Base-by-base conservation (phyloP, 179 eudicot species). In the Vitellaria paradoxa region DNA sequence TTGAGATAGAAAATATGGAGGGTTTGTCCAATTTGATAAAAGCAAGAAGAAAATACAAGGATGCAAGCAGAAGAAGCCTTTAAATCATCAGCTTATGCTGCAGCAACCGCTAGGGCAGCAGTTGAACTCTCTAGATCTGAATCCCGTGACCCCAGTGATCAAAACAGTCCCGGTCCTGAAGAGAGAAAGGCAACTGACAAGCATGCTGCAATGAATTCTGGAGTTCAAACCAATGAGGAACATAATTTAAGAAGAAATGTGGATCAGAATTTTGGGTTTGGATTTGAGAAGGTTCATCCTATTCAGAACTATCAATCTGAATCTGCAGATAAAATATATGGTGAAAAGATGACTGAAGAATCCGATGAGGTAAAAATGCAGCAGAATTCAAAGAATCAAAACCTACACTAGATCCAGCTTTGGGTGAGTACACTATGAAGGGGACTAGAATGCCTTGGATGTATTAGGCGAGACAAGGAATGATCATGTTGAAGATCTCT, bases 101-200 rank as follows among this genome's bases (percentile, higher is more conserved):
- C 98, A 10, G 91, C 84, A 20, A 97, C 97, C n/a, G 97, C 97
- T 72, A 90, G 86, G 73, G 94, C 90, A 63, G 98, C 98, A 45
- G 97, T 92, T 60, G 90, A 90, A 70, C 91, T 93, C 68, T 90
- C 90, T 20, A 85, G 84, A 53, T 82, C 86, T 65, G 81, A 77
- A 13, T 81, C 84, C 40, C 78, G 67, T 5, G 79, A 82, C 69
- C 84, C 88, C 15, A 26, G 11, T 40, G 53, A 37, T 53, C 85
- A 65, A 7, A 75, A 53, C 49, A 73, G 77, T 75, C 71, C 80
- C 14, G 21, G 45, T 49, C 23, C 20, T 24, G 50, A 9, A 11
- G 56, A 68, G 40, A 77, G 62, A 52, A 75, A 77, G 59, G 68
- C 64, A 63, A 52, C 65, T 20, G 53, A 74, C 6, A 26, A 77